phyloP scores from a whole-genome alignment of 192 early-diverging fungal species.

The Diversispora epigaea region DNA sequence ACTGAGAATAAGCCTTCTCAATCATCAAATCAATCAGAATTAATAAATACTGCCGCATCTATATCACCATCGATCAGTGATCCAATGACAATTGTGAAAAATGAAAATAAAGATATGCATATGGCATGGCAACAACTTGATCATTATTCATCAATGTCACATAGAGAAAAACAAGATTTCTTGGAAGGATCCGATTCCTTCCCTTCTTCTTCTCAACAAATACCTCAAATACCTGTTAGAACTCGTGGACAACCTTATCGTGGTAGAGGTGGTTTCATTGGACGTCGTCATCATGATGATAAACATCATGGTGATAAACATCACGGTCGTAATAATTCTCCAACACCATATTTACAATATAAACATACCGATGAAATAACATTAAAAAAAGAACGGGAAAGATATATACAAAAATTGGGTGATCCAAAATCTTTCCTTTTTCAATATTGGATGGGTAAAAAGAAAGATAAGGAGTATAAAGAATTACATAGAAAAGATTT shows the following conservation, averaged over 20 bases:
- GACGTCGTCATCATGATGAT: conserved; percentile 12
- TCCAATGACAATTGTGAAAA: background rate
- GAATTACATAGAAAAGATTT: background rate
- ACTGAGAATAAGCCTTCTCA: conserved; percentile 25
- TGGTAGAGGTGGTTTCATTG: background rate
- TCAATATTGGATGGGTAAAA: conserved; percentile 24
- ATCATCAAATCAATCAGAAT: background rate
- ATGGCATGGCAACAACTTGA: conserved; percentile 16
- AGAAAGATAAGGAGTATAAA: background rate
- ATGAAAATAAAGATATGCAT: conserved; percentile 3
- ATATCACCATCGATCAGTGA: background rate
- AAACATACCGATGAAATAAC: background rate
- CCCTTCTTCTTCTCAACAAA: background rate
- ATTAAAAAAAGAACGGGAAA: conserved; percentile 5
- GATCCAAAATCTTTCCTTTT: conserved; percentile 7
- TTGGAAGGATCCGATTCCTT: background rate
- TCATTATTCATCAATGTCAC: conserved; percentile 5
- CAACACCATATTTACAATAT: conserved; percentile 20
- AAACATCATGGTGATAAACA: background rate
- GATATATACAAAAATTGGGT: conserved; percentile 5
- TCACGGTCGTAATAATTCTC: background rate
- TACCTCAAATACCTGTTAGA: background rate
- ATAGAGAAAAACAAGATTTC: conserved; percentile 14
- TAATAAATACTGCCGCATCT: background rate
- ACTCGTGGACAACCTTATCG: background rate